phyloP scores from a whole-genome alignment of 1,284 basidiomycete species.

The Macrocybe sp. region DNA sequence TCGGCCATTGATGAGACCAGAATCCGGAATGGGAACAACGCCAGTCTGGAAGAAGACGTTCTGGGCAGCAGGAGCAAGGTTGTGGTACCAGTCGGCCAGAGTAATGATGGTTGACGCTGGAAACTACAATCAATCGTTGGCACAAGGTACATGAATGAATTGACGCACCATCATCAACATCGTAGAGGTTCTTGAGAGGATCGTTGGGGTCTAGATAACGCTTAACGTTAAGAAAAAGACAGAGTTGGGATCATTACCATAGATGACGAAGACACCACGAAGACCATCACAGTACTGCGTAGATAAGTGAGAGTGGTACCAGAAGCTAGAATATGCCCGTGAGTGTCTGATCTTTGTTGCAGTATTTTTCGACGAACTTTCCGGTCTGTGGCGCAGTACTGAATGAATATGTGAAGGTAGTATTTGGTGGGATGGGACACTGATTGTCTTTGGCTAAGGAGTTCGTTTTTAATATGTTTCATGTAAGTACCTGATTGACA shows the following conservation, averaged over 20 bases:
- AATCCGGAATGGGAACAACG: conserved; percentile 25
- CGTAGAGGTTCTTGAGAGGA: conserved; percentile 29
- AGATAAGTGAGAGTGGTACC: conserved; percentile 36
- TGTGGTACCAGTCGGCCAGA: conserved; percentile 23
- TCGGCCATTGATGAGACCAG: conserved; percentile 36
- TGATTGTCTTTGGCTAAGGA: conserved; percentile 16
- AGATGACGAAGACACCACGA: conserved; percentile 40
- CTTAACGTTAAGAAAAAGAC: neutral
- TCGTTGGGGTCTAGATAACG: conserved; percentile 13
- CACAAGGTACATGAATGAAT: neutral
- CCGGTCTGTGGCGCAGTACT: conserved; percentile 18
- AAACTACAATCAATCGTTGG: neutral
- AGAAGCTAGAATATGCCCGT: no score
- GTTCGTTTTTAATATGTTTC: neutral
- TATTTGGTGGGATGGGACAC: conserved; percentile 34
- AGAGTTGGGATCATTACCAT: conserved; percentile 27
- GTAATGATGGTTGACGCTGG: conserved; percentile 22
- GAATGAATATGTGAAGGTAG: conserved; percentile 25
- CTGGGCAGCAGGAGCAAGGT: conserved; percentile 14
- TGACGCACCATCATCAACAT: conserved; percentile 41
- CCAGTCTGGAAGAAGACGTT: conserved; percentile 15
- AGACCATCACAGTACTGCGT: conserved; percentile 39
- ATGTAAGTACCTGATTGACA: conserved; percentile 12
- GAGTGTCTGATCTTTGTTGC: no score
- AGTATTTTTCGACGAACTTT: conserved; percentile 14